Base-by-base conservation (phyloP, 2,329 filamentous ascomycete genomes). In the Sarocladium brachiariae region DNA sequence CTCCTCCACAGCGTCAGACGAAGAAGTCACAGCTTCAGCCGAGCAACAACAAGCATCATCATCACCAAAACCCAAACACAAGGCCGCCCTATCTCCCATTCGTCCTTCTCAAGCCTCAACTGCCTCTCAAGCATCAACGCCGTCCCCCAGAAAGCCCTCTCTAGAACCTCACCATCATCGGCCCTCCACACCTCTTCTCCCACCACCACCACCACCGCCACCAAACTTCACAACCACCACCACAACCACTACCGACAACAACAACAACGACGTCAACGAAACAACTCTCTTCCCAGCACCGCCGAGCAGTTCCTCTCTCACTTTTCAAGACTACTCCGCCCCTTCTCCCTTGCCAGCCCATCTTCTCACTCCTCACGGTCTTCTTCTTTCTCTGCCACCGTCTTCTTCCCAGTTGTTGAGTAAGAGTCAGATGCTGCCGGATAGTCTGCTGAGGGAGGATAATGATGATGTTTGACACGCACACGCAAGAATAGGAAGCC, bases 391-490 rank as follows among this genome's bases (percentile, higher is more conserved):
- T 7, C 13, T 30, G 27, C 13, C 27, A 13, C 13, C 27, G 13
- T 39, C 35, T n/a, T 54, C 60, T 16, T 77, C 75, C 8, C 74
- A 81, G 60, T 64, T 79, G 16, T 59, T 74, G 52, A 71, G 72
- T 2, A 71, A 68, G 56, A 79, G 76, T 54, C 76, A 80, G 61
- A 70, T 77, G 64, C 61, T 81, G 51, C 72, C 77, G 2, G 71
- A 74, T 38, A 74, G 70, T 52, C 61, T 75, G 51, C 19, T 73
- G 7, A 56, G 60, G 25, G 71, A 73, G 27, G 64, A 65, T 24
- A 58, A 43, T 54, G 21, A 54, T 60, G 34, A 47, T 11, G n/a
- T n/a, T n/a, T n/a, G 49, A 51, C 2, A 34, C 34, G 25, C 10
- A 38, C n/a, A 18, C 6, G 30, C 10, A 45, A 4, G 21, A 45